Base-by-base conservation (phyloP, 371 early-diverging fungal genomes). In the Mortierella sp. region DNA sequence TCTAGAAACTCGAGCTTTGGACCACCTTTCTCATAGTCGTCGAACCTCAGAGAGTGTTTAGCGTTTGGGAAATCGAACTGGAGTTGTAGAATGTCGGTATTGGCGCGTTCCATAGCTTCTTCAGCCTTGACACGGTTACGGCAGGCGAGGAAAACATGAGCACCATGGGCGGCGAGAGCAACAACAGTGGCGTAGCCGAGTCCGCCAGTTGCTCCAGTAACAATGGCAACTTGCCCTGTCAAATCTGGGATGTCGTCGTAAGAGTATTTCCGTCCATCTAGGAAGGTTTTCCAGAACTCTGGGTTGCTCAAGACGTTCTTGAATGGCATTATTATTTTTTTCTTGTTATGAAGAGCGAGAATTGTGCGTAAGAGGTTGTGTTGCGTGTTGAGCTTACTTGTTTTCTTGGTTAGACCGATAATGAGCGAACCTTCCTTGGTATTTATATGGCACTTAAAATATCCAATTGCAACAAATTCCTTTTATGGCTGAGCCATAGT, bases 121-220 rank as follows among this genome's bases (percentile, higher is more conserved):
- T 77, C 31, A 9, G 86, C 86, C 7, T 84, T 85, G 64, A 84
- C 83, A 8, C 72, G 63, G 59, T 83, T 88, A 17, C 93, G 86
- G 77, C 89, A 90, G 3, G 90, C 90, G 31, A 93, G 84, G 45
- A 87, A 88, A 75, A 92, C 85, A 26, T 85, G 84, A 49, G 91
- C 90, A 4, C 84, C 83, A 62, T 91, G 88, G 29, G 80, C 84
- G 7, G 91, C 92, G 60, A 93, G 83, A 72, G 90, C 89, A 12
- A 83, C 61, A 6, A 85, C 86, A 59, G 90, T 89, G 3, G 84
- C 84, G 66, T 85, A 85, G 32, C 93, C 94, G 28, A 93, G 85
- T 72, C 93, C 93, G 22, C 88, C 84, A 57, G 86, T 91, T 9
- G 88, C 90, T 35, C 95, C 95, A 19, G 94, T 93, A 45, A 95